A percentile compares a stretch with the other conserved stretches of the same genome.
phyloP scores from a whole-genome alignment of 2,329 filamentous ascomycete species.

The Geoglossum cookeanum region DNA sequence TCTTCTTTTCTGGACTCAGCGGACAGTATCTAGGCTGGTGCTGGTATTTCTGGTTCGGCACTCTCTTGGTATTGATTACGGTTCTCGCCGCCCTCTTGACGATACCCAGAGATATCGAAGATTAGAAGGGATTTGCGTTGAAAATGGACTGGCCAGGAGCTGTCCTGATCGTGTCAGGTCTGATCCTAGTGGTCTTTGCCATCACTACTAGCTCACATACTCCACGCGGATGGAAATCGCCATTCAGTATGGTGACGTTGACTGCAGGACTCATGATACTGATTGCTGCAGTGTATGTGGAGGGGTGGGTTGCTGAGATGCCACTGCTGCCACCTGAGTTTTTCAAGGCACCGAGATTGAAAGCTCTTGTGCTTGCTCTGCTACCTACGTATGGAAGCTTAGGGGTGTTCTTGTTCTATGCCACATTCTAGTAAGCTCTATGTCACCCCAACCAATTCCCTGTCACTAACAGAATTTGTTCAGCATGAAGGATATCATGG shows the following conservation, averaged over 20 bases:
- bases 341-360: conserved; percentile 52
- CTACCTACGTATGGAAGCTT: conserved; percentile 50
- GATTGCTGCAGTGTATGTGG: conserved; percentile 43
- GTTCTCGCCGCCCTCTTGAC: conserved; percentile 25
- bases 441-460: no score
- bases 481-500: conserved; percentile 37
- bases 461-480: conserved; percentile 17
- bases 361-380: conserved; percentile 37
- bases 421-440: conserved; percentile 38
- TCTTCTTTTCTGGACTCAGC: conserved; percentile 43
- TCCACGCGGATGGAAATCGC: conserved; percentile 48
- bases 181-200: conserved; percentile 54
- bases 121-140: conserved; percentile 20
- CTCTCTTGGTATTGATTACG: conserved; percentile 30
- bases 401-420: conserved; percentile 50
- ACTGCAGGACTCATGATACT: conserved; percentile 43
- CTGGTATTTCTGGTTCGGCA: conserved; percentile 52
- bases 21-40: conserved; percentile 36
- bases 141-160: conserved; percentile 54
- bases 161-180: conserved; percentile 39
- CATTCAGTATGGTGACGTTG: conserved; percentile 50
- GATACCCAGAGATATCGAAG: conserved; percentile 29
- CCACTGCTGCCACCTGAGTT: conserved; percentile 52
- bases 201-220: conserved; percentile 56
- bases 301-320: conserved; percentile 47